Conservation (phyloP, 495 filamentous ascomycete genomes). For the Lasiosphaeria miniovina region DNA sequence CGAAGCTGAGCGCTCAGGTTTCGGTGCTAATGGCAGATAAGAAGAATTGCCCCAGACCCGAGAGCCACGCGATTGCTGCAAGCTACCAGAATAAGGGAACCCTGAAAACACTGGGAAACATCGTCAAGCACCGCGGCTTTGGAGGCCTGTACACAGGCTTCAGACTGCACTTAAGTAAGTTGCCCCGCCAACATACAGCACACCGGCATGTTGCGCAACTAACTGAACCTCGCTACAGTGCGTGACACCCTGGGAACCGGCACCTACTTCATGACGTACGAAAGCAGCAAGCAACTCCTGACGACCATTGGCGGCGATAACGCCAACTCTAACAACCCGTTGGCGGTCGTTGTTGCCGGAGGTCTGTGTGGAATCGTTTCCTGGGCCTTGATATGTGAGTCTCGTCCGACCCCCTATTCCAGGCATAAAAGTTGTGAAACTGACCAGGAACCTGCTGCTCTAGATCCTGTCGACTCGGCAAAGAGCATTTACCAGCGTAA, state of each 20-base stretch:
- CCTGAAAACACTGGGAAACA: constrained; percentile 71
- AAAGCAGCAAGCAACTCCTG: constrained; percentile 81
- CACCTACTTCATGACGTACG: constrained; percentile 90
- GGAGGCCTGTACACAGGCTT: constrained; percentile 84
- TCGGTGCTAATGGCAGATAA: constrained; percentile 79
- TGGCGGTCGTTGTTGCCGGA: constrained; percentile 70
- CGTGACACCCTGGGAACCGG: constrained; percentile 86
- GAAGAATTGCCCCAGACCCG: constrained; percentile 48
- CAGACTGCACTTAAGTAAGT: constrained; percentile 72
- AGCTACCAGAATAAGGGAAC: constrained; percentile 80
- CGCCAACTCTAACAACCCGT: constrained; percentile 61
- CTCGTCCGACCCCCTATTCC: background rate
- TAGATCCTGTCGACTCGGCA: constrained; percentile 75
- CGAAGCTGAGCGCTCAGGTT: constrained; percentile 85
- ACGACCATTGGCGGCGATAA: constrained; percentile 65
- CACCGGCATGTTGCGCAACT: background rate
- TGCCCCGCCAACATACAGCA: constrained; percentile 7
- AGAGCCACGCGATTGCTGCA: constrained; percentile 57
- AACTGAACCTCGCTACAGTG: constrained; percentile 39
- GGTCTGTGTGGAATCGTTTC: constrained; percentile 77
- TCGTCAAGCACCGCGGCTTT: constrained; percentile 74
- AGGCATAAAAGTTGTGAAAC: background rate
- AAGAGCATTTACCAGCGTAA: constrained; percentile 83
- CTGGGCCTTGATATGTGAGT: constrained; percentile 70
- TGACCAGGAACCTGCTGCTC: background rate